phyloP scores from a whole-genome alignment of 1,284 basidiomycete genomes.

The Leccinum insolens region DNA sequence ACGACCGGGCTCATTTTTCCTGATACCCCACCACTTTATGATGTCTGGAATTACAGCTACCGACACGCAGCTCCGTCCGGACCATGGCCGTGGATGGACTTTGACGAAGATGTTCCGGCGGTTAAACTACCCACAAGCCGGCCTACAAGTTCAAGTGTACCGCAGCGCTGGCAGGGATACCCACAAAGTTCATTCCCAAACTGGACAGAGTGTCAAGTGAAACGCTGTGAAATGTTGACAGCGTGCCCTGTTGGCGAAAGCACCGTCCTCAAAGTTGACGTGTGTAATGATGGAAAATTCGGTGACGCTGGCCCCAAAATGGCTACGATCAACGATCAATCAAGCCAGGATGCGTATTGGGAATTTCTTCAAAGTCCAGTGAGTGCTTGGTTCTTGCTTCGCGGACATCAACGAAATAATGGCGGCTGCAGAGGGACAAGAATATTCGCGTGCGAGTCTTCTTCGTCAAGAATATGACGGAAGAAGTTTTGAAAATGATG shows the following conservation, averaged over 20 bases:
- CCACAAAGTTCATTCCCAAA: constrained; percentile 55
- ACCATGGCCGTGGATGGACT: constrained; percentile 39
- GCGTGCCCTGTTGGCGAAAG: constrained; percentile 31
- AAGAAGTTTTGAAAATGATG: constrained; percentile 53
- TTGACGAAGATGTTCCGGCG: constrained; percentile 31
- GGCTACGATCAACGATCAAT: constrained; percentile 21
- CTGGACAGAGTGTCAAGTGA: constrained; percentile 52
- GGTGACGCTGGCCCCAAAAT: not conserved
- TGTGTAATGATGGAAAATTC: constrained; percentile 43
- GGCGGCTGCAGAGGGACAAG: constrained; percentile 34
- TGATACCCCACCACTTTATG: not conserved
- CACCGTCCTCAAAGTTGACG: constrained; percentile 44
- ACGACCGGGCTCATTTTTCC: not conserved
- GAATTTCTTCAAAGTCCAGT: constrained; percentile 24
- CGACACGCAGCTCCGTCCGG: constrained; percentile 36
- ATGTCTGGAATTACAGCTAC: constrained; percentile 22
- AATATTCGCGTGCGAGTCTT: constrained; percentile 46
- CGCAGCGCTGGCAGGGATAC: constrained; percentile 44
- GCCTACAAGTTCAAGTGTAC: not conserved
- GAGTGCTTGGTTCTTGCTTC: constrained; percentile 10
- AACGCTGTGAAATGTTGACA: constrained; percentile 42
- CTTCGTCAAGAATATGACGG: constrained; percentile 52
- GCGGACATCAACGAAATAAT: not conserved
- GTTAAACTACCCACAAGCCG: not conserved
- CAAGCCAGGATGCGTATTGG: constrained; percentile 41